Percentiles rank a stretch among this genome's conserved stretches.
phyloP scores from a whole-genome alignment of 805 yeast species.

The Saturnispora halmiae region DNA sequence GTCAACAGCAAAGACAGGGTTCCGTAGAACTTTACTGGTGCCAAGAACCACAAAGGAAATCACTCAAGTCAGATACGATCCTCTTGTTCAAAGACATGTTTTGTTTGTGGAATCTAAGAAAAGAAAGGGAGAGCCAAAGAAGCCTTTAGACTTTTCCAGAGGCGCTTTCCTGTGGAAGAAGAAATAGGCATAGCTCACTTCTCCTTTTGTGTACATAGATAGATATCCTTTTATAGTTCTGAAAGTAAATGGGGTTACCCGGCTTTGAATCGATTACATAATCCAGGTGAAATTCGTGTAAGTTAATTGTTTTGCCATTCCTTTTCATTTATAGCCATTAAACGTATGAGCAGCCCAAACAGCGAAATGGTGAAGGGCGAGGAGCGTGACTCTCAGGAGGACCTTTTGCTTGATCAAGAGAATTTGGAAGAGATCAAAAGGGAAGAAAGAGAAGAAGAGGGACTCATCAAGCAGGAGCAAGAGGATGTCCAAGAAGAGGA shows the following conservation, averaged over 20 bases:
- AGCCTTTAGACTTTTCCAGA: conserved; percentile 41
- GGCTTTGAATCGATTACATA: background rate
- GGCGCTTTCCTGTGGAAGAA: conserved; percentile 32
- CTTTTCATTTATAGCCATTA: background rate
- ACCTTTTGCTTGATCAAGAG: background rate
- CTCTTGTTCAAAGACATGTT: conserved; percentile 83
- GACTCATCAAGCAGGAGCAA: conserved; percentile 8
- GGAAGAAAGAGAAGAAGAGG: background rate
- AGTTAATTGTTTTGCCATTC: background rate
- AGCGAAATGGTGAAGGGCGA: background rate
- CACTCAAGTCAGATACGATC: conserved; percentile 80
- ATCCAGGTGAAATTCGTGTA: no score
- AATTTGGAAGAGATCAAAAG: no score
- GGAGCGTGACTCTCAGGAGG: background rate
- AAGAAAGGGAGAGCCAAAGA: conserved; percentile 56
- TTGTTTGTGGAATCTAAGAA: conserved; percentile 81
- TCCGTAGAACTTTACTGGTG: conserved; percentile 65
- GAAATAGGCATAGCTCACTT: conserved; percentile 12
- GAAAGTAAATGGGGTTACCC: no score
- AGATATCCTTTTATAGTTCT: background rate
- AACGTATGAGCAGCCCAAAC: background rate
- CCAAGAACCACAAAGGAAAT: conserved; percentile 77
- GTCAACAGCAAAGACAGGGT: conserved; percentile 89
- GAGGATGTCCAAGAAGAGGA: conserved; percentile 21
- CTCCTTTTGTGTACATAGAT: background rate